Base-by-base conservation (phyloP, 2,329 filamentous ascomycete genomes). In the Rhynchosporium secalis region DNA sequence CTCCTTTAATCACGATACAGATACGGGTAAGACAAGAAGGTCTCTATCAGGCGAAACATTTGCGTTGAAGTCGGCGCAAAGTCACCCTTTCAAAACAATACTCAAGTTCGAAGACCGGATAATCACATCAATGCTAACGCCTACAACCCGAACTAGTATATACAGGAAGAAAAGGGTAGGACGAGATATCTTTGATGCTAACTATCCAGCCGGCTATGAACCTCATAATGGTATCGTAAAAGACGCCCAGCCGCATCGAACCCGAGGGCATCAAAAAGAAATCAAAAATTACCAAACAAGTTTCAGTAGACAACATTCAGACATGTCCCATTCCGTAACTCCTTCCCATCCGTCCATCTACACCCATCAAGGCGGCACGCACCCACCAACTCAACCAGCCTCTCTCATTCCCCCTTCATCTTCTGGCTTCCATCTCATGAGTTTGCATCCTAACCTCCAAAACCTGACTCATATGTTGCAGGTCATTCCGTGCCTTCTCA, bases 391-490 rank as follows among this genome's bases (percentile, higher is more conserved):
- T 20, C 20, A 20, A 20, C 20, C 20, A 20, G 20, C 20, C 20
- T 20, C 20, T 20, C 20, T 20, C 33, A 49, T 45, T 51, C 2
- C 20, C 33, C 31, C 45, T 26, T 36, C 28, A 52, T 7, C 40
- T 46, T n/a, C 47, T 43, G 41, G 62, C 52, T 43, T 43, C 31
- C 31, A 49, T 54, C 15, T 36, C 40, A 29, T 66, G 52, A 40
- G 45, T 51, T 3, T 63, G 61, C 67, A 70, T 70, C 48, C 68
- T 58, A 13, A 55, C 48, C 60, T 85, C 84, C 12, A 88, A 72
- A 26, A 86, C 76, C 51, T 76, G 75, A 41, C 83, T 84, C 3
- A 88, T 76, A 58, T 84, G 78, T 56, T 80, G 77, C 20, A 88
- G 74, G 55, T 74, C 72, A 28, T 62, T 57, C 45, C 70, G 63